Percentiles rank a stretch among this genome's conserved stretches.
phyloP scores from a whole-genome alignment of 768 basidiomycete species.

The Coprinellus aureogranulatus region DNA sequence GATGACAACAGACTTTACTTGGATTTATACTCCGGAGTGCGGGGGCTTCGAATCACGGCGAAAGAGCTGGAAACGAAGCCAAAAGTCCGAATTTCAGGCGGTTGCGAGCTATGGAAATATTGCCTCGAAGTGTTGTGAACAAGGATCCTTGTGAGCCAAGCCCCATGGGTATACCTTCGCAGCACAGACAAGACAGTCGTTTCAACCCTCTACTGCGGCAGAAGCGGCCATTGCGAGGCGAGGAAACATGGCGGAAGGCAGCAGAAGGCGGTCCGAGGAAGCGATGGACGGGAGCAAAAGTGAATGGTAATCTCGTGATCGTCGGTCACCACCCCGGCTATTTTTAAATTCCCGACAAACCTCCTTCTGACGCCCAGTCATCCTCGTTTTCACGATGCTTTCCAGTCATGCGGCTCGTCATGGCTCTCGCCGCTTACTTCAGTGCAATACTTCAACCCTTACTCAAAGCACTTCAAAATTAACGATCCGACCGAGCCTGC shows the following conservation, averaged over 20 bases:
- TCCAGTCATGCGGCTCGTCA: neutral
- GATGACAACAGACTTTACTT: neutral
- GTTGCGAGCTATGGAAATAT: neutral
- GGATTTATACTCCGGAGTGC: neutral
- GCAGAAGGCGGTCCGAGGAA: neutral
- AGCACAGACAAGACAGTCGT: no score
- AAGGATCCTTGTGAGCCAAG: neutral
- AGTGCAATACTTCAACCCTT: neutral
- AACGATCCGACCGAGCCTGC: constrained; percentile 5
- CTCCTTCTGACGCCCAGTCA: neutral
- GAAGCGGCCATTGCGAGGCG: neutral
- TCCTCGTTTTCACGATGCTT: neutral
- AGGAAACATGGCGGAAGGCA: neutral
- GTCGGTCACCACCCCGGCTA: neutral
- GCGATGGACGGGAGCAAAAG: neutral
- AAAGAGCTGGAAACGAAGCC: constrained; percentile 5
- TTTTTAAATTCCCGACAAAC: neutral
- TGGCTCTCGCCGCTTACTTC: neutral
- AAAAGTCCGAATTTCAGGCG: constrained; percentile 12
- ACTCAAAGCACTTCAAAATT: constrained; percentile 9
- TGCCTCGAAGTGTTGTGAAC: neutral
- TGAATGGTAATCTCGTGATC: neutral
- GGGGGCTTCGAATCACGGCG: constrained; percentile 2
- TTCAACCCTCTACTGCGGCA: neutral
- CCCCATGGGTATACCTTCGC: neutral